Conservation (phyloP, 2,329 filamentous ascomycete genomes). For the Tolypocladium guangdongense region DNA sequence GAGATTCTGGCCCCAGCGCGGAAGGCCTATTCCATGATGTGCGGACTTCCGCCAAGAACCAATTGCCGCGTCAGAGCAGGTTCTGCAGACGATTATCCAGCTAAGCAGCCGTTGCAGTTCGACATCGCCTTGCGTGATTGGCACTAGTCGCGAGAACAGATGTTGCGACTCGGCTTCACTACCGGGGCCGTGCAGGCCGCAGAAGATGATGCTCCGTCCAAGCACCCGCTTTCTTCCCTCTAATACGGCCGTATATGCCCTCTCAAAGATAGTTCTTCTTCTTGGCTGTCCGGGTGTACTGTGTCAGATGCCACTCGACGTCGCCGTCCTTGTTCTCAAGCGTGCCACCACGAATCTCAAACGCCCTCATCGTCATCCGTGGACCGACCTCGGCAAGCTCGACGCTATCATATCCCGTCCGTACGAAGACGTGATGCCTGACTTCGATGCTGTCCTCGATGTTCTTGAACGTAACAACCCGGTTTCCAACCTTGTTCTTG, state of each 20-base stretch:
- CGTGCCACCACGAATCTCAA: constrained; percentile 85
- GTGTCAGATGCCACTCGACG: constrained; percentile 90
- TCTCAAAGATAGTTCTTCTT: constrained; percentile 52
- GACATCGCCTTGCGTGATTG: not conserved
- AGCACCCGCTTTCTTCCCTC: too few relatives aligned
- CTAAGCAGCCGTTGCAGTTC: not conserved
- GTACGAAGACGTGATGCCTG: constrained; percentile 72
- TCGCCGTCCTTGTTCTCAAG: constrained; percentile 92
- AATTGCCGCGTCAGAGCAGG: not conserved
- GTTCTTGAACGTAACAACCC: constrained; percentile 90
- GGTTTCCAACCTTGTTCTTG: constrained; percentile 68
- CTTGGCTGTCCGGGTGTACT: constrained; percentile 84
- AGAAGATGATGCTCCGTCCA: too few relatives aligned
- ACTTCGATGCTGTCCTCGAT: constrained; percentile 91
- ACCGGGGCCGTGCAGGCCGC: too few relatives aligned
- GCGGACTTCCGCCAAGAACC: not conserved
- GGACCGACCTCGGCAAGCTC: constrained; percentile 85
- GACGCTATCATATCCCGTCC: constrained; percentile 81
- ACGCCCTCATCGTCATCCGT: constrained; percentile 92
- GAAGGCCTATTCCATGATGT: not conserved
- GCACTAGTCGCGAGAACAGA: not conserved
- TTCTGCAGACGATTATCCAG: not conserved
- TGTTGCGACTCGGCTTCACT: not conserved
- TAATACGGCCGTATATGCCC: not conserved
- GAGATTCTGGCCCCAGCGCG: not conserved